Evolutionary conservation across 306 rosid genomes (phyloP), one percentile per base, ranked within the genome.

Genomic region (Sesbania bispinosa): DNA sequence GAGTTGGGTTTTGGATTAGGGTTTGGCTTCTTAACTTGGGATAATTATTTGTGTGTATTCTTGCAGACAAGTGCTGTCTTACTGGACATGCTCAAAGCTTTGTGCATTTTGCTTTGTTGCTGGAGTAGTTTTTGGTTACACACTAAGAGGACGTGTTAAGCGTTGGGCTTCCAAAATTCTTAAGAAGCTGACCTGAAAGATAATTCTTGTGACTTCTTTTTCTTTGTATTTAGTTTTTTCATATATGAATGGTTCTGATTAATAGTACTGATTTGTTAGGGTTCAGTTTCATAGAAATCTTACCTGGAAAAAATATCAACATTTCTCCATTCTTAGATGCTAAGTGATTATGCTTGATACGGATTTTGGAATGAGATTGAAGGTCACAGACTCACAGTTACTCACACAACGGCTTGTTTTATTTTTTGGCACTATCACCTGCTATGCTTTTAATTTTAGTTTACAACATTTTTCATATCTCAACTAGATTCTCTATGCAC

Each of bases 71-170:
- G 54, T 57, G 21, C 79, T 88, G 0, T 89, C 97, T 30, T 71
- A 84, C 36, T 81, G 78, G 87, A 80, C 95, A 2, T 94, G 98
- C 84, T 85, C 96, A 4, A 90, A 94, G 87, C 87, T 87, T 5
- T 89, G 98, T 61, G 83, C 90, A 30, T 7, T 94, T 80, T 89
- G 85, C 78, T 94, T 94, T 77, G 86, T 78, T 62, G 95, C 88
- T 51, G 98, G 98, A 68, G 76, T 85, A 4, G 59, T 91, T 13
- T 92, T 87, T 55, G 97, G 97, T 52, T 94, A 77, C 69, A 78
- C 95, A 2, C 72, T 90, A 15, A 89, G 87, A 76, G 83, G 81
- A 8, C 90, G 89, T 2, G 89, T 91, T n/a, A 80, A 68, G 59
- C 77, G 86, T 15, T 90, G 96, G 98, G 91, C 92, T 14, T 84